phyloP scores from a whole-genome alignment of 495 filamentous ascomycete genomes.

The Arthonia radiata region DNA sequence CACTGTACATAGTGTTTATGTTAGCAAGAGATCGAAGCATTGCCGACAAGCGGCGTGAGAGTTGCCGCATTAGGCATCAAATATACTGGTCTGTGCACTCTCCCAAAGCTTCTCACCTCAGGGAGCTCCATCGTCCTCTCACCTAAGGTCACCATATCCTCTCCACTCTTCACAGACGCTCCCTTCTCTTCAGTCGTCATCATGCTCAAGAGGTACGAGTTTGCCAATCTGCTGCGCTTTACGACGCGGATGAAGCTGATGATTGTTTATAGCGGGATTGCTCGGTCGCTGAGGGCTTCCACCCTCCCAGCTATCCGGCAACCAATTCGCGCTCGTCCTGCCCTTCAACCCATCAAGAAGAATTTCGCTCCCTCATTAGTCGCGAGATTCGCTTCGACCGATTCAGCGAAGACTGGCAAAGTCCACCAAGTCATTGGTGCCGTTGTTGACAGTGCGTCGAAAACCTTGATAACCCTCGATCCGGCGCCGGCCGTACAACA shows the following conservation, averaged over 20 bases:
- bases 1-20: too few species aligned
- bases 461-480: background rate
- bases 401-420: constrained; percentile 42
- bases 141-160: too few species aligned
- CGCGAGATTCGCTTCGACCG: constrained; percentile 34
- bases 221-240: too few species aligned
- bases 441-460: constrained; percentile 50
- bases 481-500: constrained; percentile 4
- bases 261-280: constrained; percentile 12
- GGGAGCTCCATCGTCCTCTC: too few species aligned
- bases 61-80: too few species aligned
- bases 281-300: constrained; percentile 11
- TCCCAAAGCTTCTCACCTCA: too few species aligned
- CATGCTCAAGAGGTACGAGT: constrained; percentile 14
- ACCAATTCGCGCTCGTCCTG: constrained; percentile 7
- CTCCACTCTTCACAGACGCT: constrained; percentile 14
- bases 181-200: constrained; percentile 12
- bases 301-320: constrained; percentile 7
- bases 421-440: constrained; percentile 65
- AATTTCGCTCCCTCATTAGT: constrained; percentile 11
- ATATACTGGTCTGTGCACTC: too few species aligned
- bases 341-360: constrained; percentile 14
- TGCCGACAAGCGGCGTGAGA: too few species aligned
- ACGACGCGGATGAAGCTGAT: constrained; percentile 8
- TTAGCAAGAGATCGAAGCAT: too few species aligned